Evolutionary conservation across 306 rosid genomes (phyloP).

Genomic region (Cucumis cinereus): DNA sequence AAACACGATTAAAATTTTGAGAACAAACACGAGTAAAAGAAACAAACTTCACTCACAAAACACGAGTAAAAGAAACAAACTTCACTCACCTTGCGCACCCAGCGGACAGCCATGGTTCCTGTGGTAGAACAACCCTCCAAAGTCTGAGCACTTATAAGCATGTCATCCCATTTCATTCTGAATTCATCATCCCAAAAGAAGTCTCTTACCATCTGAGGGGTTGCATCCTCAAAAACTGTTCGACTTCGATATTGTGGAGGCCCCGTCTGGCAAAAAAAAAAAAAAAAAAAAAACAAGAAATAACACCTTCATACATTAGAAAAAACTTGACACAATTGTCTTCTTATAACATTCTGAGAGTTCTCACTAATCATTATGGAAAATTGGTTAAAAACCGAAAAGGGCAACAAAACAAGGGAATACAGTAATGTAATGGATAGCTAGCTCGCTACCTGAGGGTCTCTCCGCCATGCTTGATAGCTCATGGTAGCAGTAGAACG

Average conservation of each 20-base stretch:
- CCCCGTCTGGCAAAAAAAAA: conserved; percentile 25
- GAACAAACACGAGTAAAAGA: not conserved
- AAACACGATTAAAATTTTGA: not conserved
- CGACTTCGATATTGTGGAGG: conserved; percentile 49
- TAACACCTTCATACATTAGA: not conserved
- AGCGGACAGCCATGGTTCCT: conserved; percentile 40
- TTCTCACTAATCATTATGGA: not conserved
- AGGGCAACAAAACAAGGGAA: not conserved
- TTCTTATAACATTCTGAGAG: not conserved
- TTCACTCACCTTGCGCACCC: conserved; percentile 52
- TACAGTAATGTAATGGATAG: not conserved
- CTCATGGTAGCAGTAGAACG: conserved; percentile 63
- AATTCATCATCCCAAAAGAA: conserved; percentile 58
- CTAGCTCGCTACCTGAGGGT: conserved; percentile 23
- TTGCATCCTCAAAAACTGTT: conserved; percentile 41
- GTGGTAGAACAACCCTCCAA: conserved; percentile 42
- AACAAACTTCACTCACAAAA: conserved; percentile 13
- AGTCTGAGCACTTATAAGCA: conserved; percentile 30
- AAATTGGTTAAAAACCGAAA: not conserved
- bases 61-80: not conserved
- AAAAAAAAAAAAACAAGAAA: not conserved
- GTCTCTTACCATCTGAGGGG: conserved; percentile 40
- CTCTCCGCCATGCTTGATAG: conserved; percentile 68
- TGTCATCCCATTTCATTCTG: conserved; percentile 43
- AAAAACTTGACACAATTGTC: not conserved